Conservation (phyloP, 768 basidiomycete species). For the Naganishia vaughanmartiniae region DNA sequence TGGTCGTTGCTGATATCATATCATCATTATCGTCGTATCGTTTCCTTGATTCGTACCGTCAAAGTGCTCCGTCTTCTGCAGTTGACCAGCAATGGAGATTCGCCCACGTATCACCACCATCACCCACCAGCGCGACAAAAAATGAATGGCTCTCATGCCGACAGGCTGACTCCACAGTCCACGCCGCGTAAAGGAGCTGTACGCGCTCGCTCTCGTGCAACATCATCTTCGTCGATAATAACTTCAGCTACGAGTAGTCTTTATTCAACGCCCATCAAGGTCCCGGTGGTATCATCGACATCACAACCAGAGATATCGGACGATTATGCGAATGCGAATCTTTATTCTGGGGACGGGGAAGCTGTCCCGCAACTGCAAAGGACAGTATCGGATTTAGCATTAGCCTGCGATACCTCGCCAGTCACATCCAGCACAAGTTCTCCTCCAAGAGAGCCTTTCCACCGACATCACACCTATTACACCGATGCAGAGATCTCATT, state of each 20-base stretch:
- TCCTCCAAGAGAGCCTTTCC: background rate
- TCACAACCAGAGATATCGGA: background rate
- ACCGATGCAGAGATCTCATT: too few relatives aligned
- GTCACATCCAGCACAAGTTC: background rate
- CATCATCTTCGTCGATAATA: conserved; percentile 10
- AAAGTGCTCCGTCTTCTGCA: background rate
- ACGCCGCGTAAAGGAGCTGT: background rate
- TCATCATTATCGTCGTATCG: background rate
- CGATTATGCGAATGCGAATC: conserved; percentile 5
- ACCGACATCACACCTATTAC: background rate
- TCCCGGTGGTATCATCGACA: background rate
- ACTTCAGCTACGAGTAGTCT: background rate
- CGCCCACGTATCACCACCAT: background rate
- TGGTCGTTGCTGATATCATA: conserved; percentile 22
- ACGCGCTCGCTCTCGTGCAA: background rate
- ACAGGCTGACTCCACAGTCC: background rate
- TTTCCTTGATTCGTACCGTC: background rate
- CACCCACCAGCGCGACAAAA: too few relatives aligned
- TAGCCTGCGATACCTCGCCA: background rate
- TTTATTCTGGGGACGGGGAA: background rate
- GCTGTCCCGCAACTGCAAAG: conserved; percentile 4
- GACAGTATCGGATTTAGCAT: background rate
- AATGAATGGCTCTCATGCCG: background rate
- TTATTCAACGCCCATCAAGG: conserved; percentile 10
- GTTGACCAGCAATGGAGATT: background rate